Evolutionary conservation across 495 filamentous ascomycete species (phyloP).

Genomic region (Amphirosellinia nigrospora): DNA sequence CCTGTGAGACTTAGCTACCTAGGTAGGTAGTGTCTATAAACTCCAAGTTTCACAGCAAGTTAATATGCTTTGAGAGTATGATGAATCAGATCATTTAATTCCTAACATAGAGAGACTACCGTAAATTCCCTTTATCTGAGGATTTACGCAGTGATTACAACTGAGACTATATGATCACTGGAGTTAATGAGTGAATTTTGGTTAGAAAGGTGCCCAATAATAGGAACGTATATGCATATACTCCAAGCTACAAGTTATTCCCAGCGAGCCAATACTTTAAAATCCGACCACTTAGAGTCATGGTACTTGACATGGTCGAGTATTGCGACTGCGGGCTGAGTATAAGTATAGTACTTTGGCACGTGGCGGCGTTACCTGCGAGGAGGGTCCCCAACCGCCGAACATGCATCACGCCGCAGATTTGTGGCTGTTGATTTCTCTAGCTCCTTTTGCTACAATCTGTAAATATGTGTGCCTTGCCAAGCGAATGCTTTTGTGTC

Average conservation of each 20-base stretch:
- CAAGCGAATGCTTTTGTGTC: background rate
- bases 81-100: background rate
- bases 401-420: conserved; percentile 14
- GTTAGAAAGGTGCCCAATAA: background rate
- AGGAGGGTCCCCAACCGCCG: conserved; percentile 18
- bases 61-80: background rate
- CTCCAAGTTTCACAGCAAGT: background rate
- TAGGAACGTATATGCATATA: background rate
- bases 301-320: background rate
- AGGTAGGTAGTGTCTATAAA: background rate
- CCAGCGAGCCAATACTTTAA: background rate
- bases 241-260: background rate
- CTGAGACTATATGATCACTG: background rate
- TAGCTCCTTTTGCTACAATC: background rate
- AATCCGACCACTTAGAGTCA: background rate
- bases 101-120: background rate
- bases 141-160: background rate
- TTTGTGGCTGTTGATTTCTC: conserved; percentile 11
- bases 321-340: background rate
- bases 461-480: background rate
- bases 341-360: conserved; percentile 21
- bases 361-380: conserved; percentile 28
- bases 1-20: background rate
- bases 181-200: background rate
- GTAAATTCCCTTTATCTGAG: background rate